Base-by-base conservation (phyloP, 2,329 filamentous ascomycete genomes). In the Zarea fungicola region DNA sequence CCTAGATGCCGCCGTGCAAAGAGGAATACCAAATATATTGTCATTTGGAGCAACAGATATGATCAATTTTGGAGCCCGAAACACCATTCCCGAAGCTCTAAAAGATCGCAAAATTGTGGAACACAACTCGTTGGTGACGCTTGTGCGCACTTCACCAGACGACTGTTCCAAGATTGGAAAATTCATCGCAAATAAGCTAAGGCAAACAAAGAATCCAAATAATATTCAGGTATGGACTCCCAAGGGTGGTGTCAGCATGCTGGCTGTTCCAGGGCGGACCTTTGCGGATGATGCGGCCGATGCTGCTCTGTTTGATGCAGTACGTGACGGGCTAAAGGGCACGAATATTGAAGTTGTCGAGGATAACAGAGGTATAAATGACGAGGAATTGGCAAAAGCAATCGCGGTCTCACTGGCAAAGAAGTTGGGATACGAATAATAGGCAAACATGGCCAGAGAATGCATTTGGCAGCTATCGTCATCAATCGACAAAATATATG, bases 51-150 rank as follows among this genome's bases (percentile, higher is more conserved):
- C 77, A 0, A 68, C 72, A 26, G 81, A 84, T 56, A 83, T 81
- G 75, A 71, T 78, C 18, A 85, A 85, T 54, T 87, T 86, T 57
- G 83, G 83, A 0, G 73, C 80, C 0, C 66, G 56, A 34, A 60
- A 62, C 1, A 80, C 73, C 0, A 71, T 86, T 1, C 84, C 84
- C 0, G 70, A 76, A 45, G 68, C 69, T 42, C 84, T 79, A 54
- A 58, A 60, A 4, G 58, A 63, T 2, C 69, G 82, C 25, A 69
- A 69, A 18, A 62, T 86, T n/a, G 74, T 78, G 55, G 76, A 80
- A 57, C 84, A 88, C 59, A 88, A 87, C 58, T 73, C 81, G 0
- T 73, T 74, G 0, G 78, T 87, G 1, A 88, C 84, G 0, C 58
- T 89, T 26, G 80, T 88, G 73, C 68, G 85, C 19, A 83, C 84